Percentiles rank a stretch among this genome's conserved stretches.
Conservation (phyloP, 1,284 basidiomycete species). For the Leccinum solheimii region DNA sequence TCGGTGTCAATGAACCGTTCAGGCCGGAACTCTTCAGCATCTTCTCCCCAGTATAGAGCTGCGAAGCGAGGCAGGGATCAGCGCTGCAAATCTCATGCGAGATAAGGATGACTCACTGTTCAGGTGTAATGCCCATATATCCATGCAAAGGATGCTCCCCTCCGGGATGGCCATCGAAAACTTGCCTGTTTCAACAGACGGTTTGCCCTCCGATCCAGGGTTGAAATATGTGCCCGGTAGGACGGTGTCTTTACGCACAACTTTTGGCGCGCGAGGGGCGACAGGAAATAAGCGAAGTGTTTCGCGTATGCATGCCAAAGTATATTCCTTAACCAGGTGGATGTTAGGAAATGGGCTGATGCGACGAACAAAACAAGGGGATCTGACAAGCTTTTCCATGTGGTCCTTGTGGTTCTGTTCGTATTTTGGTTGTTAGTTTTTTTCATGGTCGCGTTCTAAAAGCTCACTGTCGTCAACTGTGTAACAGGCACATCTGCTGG, state of each 20-base stretch:
- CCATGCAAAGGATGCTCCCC: conserved; percentile 41
- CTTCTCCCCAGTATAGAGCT: conserved; percentile 45
- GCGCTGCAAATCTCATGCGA: neutral
- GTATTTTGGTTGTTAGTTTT: neutral
- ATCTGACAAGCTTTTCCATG: conserved; percentile 37
- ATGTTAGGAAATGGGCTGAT: neutral
- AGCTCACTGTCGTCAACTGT: conserved; percentile 16
- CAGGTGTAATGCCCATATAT: conserved; percentile 41
- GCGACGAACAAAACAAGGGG: neutral
- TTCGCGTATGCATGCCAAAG: conserved; percentile 44
- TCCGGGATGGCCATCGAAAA: conserved; percentile 41
- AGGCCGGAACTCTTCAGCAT: conserved; percentile 43
- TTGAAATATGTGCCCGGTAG: conserved; percentile 38
- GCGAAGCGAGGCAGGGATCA: neutral
- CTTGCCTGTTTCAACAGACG: conserved; percentile 32
- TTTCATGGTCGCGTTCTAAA: neutral
- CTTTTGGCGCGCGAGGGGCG: conserved; percentile 43
- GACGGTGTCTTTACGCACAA: conserved; percentile 36
- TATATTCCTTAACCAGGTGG: conserved; percentile 35
- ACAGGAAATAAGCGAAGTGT: conserved; percentile 44
- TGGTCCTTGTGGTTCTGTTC: conserved; percentile 39
- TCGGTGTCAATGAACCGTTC: conserved; percentile 49
- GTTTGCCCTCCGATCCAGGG: conserved; percentile 22
- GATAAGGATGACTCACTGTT: conserved; percentile 31
- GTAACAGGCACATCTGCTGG: conserved; percentile 30